Evolutionary conservation across 345 rosid species (phyloP).

Genomic region (Citrus unshiu): DNA sequence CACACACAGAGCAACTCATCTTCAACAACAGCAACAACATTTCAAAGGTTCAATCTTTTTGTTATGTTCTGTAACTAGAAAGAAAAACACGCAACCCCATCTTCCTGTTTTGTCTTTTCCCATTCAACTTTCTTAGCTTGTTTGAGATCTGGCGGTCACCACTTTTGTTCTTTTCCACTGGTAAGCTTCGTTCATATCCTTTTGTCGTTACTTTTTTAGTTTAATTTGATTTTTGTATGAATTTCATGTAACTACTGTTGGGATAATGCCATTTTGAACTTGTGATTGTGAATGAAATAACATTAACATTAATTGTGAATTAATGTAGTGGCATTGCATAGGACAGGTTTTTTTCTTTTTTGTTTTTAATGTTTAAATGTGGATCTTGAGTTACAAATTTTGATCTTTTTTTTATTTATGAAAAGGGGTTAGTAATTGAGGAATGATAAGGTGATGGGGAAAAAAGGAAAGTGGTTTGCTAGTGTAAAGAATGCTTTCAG

Average conservation of each 20-base stretch:
- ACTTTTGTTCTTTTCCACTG: neutral
- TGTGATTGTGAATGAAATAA: neutral
- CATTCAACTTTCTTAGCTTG: neutral
- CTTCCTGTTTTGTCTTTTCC: neutral
- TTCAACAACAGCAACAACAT: neutral
- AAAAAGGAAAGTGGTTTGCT: constrained; percentile 90
- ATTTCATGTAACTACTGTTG: neutral
- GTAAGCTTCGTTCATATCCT: constrained; percentile 4
- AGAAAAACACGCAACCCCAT: neutral
- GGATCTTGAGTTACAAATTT: constrained; percentile 1
- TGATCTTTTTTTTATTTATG: constrained; percentile 1
- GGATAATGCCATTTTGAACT: neutral
- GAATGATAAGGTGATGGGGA: constrained; percentile 74
- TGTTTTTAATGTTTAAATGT: neutral
- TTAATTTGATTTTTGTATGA: neutral
- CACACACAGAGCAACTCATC: neutral
- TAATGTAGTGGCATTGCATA: neutral
- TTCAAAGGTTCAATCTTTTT: neutral
- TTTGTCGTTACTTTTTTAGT: neutral
- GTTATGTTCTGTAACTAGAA: neutral
- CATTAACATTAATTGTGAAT: neutral
- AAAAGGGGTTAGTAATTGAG: constrained; percentile 10
- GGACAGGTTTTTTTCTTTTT: neutral
- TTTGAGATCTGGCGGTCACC: constrained; percentile 26
- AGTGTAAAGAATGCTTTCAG: constrained; percentile 81